Evolutionary conservation across 192 early-diverging fungal genomes (phyloP).

Genomic region (Chytriomyces confervae): DNA sequence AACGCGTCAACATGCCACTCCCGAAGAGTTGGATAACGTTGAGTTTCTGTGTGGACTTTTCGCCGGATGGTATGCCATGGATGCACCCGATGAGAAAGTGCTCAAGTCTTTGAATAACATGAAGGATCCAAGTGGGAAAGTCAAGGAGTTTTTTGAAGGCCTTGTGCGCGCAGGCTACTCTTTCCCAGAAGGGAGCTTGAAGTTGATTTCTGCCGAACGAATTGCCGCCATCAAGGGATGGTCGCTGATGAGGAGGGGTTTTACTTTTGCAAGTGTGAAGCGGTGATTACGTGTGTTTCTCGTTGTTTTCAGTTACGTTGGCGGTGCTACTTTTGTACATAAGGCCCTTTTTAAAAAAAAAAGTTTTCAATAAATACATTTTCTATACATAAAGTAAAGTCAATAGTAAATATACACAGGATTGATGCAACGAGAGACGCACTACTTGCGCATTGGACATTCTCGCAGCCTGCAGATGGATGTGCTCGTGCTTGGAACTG

Average conservation of each 20-base stretch:
- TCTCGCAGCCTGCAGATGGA: neutral
- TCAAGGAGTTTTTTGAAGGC: conserved; percentile 26
- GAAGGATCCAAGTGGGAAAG: conserved; percentile 3
- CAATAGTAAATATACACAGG: too few relatives aligned
- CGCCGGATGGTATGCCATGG: conserved; percentile 16
- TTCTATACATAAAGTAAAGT: too few relatives aligned
- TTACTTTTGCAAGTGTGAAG: too few relatives aligned
- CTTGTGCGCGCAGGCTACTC: conserved; percentile 4
- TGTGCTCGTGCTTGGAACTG: neutral
- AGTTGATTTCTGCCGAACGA: neutral
- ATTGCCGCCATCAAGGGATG: neutral
- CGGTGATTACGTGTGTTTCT: too few relatives aligned
- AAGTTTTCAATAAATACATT: too few relatives aligned
- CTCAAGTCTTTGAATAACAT: neutral
- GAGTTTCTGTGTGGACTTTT: conserved; percentile 11
- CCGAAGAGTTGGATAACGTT: conserved; percentile 17
- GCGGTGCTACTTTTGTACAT: too few relatives aligned
- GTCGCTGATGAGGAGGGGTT: too few relatives aligned
- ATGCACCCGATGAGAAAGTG: neutral
- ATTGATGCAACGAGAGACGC: neutral
- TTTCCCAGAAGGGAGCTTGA: conserved; percentile 2
- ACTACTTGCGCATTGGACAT: neutral
- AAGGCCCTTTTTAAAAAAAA: too few relatives aligned
- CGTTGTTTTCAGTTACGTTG: too few relatives aligned
- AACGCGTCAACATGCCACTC: neutral